These are phyloP conservation scores for Kokia cookei DNA, from an alignment of 441 rosid species.

Conservation along the genomic window DNA sequence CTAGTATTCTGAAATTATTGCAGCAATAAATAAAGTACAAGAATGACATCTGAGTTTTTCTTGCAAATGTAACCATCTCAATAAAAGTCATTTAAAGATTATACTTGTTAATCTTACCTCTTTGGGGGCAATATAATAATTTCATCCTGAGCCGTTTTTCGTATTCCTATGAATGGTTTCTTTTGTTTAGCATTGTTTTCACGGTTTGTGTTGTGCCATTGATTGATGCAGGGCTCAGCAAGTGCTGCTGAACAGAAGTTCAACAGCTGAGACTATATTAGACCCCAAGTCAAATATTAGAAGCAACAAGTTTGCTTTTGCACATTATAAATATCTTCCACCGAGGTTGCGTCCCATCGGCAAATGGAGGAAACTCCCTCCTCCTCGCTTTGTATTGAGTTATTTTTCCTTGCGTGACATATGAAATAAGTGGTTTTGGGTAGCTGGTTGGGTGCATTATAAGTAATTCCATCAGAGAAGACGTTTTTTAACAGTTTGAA, in stretches of 20 bases:
- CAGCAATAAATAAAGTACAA: too few relatives aligned
- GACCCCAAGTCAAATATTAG: constrained; percentile 5
- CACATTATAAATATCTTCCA: background rate
- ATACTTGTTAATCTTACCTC: too few relatives aligned
- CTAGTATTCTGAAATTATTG: too few relatives aligned
- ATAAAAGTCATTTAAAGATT: too few relatives aligned
- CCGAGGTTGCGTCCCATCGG: constrained; percentile 3
- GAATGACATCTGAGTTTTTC: too few relatives aligned
- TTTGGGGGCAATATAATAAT: background rate
- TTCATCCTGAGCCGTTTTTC: background rate
- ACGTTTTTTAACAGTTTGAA: background rate
- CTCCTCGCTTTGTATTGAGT: constrained; percentile 42
- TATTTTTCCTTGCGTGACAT: constrained; percentile 20
- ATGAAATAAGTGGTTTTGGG: constrained; percentile 46
- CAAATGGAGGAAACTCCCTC: constrained; percentile 19
- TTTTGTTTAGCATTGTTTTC: background rate
- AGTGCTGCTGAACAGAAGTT: constrained; percentile 66
- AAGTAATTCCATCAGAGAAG: background rate
- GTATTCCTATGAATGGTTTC: background rate
- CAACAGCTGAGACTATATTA: constrained; percentile 25
- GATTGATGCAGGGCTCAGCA: constrained; percentile 65
- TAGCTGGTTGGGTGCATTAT: constrained; percentile 3
- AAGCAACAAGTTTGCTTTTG: constrained; percentile 19
- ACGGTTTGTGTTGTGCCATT: background rate
- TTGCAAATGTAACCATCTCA: too few relatives aligned